These are phyloP conservation scores for Urtica urens DNA, from an alignment of 306 rosid genomes.

Conservation along the genomic window DNA sequence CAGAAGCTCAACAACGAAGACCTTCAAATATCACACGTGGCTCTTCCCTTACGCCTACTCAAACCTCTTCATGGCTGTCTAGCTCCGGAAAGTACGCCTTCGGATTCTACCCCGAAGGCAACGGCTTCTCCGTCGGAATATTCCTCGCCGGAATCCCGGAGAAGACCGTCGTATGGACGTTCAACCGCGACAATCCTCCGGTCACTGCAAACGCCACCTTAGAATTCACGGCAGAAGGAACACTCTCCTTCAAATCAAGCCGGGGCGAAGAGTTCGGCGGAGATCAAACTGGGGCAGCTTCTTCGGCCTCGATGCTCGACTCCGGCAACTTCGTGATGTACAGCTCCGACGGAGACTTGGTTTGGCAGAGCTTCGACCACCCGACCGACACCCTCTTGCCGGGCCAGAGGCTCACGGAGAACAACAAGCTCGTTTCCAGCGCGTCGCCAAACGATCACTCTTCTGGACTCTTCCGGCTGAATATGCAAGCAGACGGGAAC, in stretches of 20 bases:
- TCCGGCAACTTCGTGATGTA: constrained; percentile 18
- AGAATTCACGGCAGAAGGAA: not conserved
- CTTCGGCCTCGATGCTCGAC: constrained; percentile 9
- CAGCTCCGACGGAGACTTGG: not conserved
- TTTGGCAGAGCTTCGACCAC: not conserved
- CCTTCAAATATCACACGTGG: not conserved
- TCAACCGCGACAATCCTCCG: constrained; percentile 2
- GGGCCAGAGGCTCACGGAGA: constrained; percentile 2
- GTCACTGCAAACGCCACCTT: not conserved
- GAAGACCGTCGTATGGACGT: constrained; percentile 13
- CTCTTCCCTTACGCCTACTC: not conserved
- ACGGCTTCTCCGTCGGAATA: constrained; percentile 4
- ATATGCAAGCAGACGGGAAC: constrained; percentile 14
- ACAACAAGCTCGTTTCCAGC: not conserved
- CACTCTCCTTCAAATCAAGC: not conserved
- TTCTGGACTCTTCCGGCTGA: constrained; percentile 1
- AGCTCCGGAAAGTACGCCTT: constrained; percentile 36
- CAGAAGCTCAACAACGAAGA: constrained; percentile 2
- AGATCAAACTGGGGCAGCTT: not conserved
- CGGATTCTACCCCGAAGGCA: constrained; percentile 13
- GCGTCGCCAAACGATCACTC: not conserved
- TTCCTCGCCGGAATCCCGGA: not conserved
- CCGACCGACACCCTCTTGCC: constrained; percentile 18
- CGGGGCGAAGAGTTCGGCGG: not conserved
- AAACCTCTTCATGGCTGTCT: constrained; percentile 21